A percentile compares a stretch with the other conserved stretches of the same genome.
Evolutionary conservation across 192 early-diverging fungal species (phyloP).

Genomic region (Coemansia sp.): DNA sequence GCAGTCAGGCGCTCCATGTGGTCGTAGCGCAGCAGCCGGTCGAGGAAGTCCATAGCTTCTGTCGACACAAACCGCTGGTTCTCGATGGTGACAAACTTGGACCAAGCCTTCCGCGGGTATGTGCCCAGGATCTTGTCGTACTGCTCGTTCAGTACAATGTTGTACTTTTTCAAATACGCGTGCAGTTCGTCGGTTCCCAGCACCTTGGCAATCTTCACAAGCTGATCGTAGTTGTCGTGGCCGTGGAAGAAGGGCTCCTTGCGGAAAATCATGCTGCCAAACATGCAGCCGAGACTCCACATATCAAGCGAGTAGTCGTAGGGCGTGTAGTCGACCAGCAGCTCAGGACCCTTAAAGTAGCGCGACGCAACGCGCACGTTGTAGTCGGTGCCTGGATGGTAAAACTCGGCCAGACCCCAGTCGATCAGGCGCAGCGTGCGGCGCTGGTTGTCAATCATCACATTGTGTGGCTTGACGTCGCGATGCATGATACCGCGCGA

Average conservation of each 20-base stretch:
- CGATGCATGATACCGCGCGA: conserved; percentile 99
- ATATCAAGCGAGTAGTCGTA: conserved; percentile 99
- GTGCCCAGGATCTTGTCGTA: conserved; percentile 93
- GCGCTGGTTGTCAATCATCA: conserved; percentile 99
- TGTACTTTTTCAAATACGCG: conserved; percentile 93
- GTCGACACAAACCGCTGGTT: conserved; percentile 81
- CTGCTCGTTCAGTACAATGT: conserved; percentile 84
- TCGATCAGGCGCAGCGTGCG: conserved; percentile 93
- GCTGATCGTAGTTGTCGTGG: conserved; percentile 98
- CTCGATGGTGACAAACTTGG: conserved; percentile 77
- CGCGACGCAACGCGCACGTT: conserved; percentile 98
- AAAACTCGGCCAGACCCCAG: conserved; percentile 99
- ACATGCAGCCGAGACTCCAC: conserved; percentile 99
- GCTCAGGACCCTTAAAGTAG: conserved; percentile 99
- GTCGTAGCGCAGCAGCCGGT: conserved; percentile 89
- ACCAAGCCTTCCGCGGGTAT: conserved; percentile 88
- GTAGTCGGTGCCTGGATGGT: conserved; percentile 95
- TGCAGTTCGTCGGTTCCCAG: conserved; percentile 95
- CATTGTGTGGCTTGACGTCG: conserved; percentile 99
- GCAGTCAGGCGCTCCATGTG: conserved; percentile 88
- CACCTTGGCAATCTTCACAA: conserved; percentile 98
- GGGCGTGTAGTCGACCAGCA: conserved; percentile 96
- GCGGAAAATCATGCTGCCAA: conserved; percentile 99
- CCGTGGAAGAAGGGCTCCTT: conserved; percentile 99
- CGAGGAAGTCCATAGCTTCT: conserved; percentile 87